phyloP scores from a whole-genome alignment of 2,329 filamentous ascomycete genomes.

The Penicillium capsulatum region DNA sequence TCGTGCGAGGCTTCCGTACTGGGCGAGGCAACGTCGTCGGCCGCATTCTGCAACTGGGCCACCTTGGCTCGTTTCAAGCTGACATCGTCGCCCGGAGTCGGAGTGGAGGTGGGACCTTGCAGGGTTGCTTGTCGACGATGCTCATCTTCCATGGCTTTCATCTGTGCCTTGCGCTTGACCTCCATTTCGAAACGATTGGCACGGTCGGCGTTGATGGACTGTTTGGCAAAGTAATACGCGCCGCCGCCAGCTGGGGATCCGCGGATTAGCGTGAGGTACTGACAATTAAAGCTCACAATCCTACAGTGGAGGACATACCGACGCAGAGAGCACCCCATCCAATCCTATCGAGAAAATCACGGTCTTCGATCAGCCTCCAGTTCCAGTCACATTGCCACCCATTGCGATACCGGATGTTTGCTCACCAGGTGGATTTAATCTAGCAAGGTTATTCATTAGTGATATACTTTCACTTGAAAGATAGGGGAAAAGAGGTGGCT shows the following conservation, averaged over 20 bases:
- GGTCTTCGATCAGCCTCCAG: slow-evolving; percentile 16
- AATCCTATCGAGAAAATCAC: slow-evolving; percentile 55
- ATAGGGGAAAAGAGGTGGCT: slow-evolving; percentile 19
- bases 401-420: slow-evolving; percentile 6
- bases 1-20: slow-evolving; percentile 70
- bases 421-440: slow-evolving; percentile 58
- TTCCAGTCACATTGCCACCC: not conserved
- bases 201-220: slow-evolving; percentile 87
- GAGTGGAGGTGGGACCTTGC: slow-evolving; percentile 12
- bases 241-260: slow-evolving; percentile 67
- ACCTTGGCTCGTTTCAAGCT: slow-evolving; percentile 36
- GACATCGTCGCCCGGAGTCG: slow-evolving; percentile 24
- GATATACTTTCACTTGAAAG: not conserved
- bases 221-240: slow-evolving; percentile 95
- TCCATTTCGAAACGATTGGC: slow-evolving; percentile 65
- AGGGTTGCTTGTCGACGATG: slow-evolving; percentile 30
- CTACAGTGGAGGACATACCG: slow-evolving; percentile 51
- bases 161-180: slow-evolving; percentile 54
- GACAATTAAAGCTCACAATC: not conserved
- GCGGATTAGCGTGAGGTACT: slow-evolving; percentile 9
- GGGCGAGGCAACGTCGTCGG: slow-evolving; percentile 57
- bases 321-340: slow-evolving; percentile 88
- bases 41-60: slow-evolving; percentile 25
- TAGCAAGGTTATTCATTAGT: slow-evolving; percentile 27
- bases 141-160: slow-evolving; percentile 35